A percentile compares a stretch with the other conserved stretches of the same genome.
These are phyloP conservation scores for Aspergillus saccharolyticus DNA, from an alignment of 495 filamentous ascomycete species.

Conservation along the genomic window DNA sequence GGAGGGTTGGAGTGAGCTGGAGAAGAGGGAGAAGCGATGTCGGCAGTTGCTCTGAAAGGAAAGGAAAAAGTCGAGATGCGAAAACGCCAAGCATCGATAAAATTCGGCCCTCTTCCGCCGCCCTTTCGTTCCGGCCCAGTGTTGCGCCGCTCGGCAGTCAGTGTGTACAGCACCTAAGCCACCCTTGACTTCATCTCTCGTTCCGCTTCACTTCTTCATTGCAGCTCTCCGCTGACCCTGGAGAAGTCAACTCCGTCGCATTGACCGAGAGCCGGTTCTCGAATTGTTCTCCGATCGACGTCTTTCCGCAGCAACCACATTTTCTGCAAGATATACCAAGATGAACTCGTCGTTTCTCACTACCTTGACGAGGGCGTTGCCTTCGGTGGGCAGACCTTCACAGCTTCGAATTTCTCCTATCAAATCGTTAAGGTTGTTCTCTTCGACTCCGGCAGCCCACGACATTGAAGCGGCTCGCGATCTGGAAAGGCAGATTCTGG, in stretches of 20 bases:
- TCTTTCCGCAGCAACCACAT: background rate
- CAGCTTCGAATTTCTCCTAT: conserved; percentile 17
- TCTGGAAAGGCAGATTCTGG: conserved; percentile 31
- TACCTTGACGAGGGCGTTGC: conserved; percentile 30
- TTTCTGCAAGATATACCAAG: conserved; percentile 9
- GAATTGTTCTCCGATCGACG: background rate
- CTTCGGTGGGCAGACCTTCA: conserved; percentile 32
- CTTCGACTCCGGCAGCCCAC: conserved; percentile 21
- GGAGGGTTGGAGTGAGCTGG: conserved; percentile 18
- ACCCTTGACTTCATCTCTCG: background rate
- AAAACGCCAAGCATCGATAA: conserved; percentile 39
- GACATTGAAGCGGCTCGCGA: conserved; percentile 19
- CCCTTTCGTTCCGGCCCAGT: conserved; percentile 31
- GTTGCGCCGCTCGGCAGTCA: conserved; percentile 7
- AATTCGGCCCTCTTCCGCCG: conserved; percentile 40
- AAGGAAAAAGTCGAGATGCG: conserved; percentile 40
- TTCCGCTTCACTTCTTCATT: background rate
- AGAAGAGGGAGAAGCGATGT: conserved; percentile 24
- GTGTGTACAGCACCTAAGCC: background rate
- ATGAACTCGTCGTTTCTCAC: conserved; percentile 38
- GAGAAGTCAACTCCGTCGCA: background rate
- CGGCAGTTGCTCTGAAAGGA: conserved; percentile 24
- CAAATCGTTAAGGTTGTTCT: conserved; percentile 24
- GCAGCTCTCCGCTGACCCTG: no score
- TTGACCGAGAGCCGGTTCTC: no score